Conservation (phyloP, 805 yeast genomes). For the Zygosaccharomyces bisporus region DNA sequence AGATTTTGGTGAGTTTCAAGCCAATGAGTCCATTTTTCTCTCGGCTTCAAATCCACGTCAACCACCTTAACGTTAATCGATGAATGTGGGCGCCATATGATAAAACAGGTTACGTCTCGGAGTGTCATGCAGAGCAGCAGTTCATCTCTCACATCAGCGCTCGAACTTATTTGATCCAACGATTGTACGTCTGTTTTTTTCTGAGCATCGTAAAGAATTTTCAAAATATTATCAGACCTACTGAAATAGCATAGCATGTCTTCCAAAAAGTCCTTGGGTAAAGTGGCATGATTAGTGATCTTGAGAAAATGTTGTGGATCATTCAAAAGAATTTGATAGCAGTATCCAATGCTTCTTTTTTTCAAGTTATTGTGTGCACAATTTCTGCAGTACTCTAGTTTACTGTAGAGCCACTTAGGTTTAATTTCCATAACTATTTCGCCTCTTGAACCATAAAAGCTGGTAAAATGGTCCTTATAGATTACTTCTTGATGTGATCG, state of each 20-base stretch:
- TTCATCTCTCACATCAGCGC: slow-evolving; percentile 18
- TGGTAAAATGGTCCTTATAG: slow-evolving; percentile 27
- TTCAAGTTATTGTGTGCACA: slow-evolving; percentile 29
- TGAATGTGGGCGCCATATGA: slow-evolving; percentile 21
- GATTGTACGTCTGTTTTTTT: slow-evolving; percentile 6
- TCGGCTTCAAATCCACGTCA: slow-evolving; percentile 54
- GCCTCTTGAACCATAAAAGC: slow-evolving; percentile 12
- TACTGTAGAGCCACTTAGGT: slow-evolving; percentile 33
- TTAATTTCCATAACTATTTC: slow-evolving; percentile 28
- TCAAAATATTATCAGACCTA: slow-evolving; percentile 22
- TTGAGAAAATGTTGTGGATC: slow-evolving; percentile 14
- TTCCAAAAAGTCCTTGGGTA: slow-evolving; percentile 18
- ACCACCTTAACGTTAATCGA: slow-evolving; percentile 34
- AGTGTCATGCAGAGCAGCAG: slow-evolving; percentile 37
- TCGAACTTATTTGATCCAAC: slow-evolving; percentile 4
- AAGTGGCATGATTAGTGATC: slow-evolving; percentile 5
- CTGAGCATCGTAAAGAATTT: slow-evolving; percentile 26
- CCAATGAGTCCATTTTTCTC: slow-evolving; percentile 48
- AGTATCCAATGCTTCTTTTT: slow-evolving; percentile 23
- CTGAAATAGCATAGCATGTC: slow-evolving; percentile 25
- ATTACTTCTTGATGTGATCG: neutral
- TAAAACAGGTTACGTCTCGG: slow-evolving; percentile 39
- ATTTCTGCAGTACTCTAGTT: slow-evolving; percentile 27
- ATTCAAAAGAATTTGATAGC: slow-evolving; percentile 20
- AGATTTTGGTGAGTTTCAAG: slow-evolving; percentile 36